These are phyloP conservation scores for Psilocybe tampanensis DNA, from an alignment of 768 basidiomycete genomes.

Conservation along the genomic window DNA sequence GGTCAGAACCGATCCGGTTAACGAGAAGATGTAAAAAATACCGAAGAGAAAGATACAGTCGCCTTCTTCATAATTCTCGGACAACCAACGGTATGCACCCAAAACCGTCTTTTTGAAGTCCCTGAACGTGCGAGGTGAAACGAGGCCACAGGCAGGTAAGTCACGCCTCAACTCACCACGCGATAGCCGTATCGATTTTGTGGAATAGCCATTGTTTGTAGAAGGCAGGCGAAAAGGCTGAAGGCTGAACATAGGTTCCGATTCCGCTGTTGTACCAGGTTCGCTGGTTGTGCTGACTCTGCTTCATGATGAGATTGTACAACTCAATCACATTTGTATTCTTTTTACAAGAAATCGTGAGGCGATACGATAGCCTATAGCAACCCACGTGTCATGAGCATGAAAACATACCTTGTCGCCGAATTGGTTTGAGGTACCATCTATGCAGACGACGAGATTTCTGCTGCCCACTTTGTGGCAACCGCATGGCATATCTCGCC, in stretches of 20 bases:
- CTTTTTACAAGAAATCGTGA: neutral
- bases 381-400: neutral
- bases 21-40: neutral
- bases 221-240: conserved; percentile 8
- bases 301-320: conserved; percentile 3
- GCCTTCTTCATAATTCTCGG: conserved; percentile 10
- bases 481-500: neutral
- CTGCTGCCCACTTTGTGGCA: neutral
- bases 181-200: conserved; percentile 17
- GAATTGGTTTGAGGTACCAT: neutral
- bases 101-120: conserved; percentile 4
- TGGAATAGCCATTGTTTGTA: conserved; percentile 9
- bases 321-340: conserved; percentile 12
- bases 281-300: conserved; percentile 1
- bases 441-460: neutral
- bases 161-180: conserved; percentile 9
- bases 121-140: neutral
- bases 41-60: conserved; percentile 15
- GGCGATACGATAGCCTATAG: too few relatives aligned
- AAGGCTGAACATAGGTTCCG: conserved; percentile 20
- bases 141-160: neutral
- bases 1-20: neutral
- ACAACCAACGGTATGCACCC: conserved; percentile 13
- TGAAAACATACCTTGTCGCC: neutral
- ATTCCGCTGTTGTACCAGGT: conserved; percentile 22